These are phyloP conservation scores for Crithidia thermophila DNA, from an alignment of 208 protist genomes.

Conservation along the genomic window DNA sequence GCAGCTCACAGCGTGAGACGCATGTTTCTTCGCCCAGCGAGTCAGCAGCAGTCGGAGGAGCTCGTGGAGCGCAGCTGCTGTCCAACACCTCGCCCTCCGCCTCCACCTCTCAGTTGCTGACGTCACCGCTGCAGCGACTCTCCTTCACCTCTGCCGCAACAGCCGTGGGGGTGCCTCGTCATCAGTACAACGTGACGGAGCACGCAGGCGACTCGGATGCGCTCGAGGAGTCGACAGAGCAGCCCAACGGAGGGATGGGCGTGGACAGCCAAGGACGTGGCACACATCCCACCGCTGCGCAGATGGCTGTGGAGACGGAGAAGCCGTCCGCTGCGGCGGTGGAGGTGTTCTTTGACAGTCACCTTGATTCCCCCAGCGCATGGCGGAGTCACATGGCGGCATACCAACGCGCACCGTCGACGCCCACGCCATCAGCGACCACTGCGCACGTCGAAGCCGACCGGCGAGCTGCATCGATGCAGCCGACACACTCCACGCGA, in stretches of 20 bases:
- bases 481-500: too few species aligned
- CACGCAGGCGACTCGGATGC: neutral
- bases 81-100: neutral
- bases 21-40: too few species aligned
- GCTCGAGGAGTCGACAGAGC: too few species aligned
- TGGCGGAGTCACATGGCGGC: neutral
- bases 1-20: too few species aligned
- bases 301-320: neutral
- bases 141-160: neutral
- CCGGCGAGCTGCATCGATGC: too few species aligned
- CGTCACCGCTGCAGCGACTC: neutral
- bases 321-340: neutral
- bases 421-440: neutral
- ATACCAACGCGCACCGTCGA: neutral
- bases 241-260: neutral
- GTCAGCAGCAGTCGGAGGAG: neutral
- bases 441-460: neutral
- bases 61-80: too few species aligned
- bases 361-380: neutral
- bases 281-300: neutral
- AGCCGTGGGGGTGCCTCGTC: too few species aligned
- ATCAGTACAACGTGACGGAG: constrained; percentile 6
- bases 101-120: neutral
- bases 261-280: neutral
- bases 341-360: constrained; percentile 21